Evolutionary conservation across 139 green algal species (phyloP), one percentile per base, ranked within the genome.

Genomic region (Chlamydomonas incerta): DNA sequence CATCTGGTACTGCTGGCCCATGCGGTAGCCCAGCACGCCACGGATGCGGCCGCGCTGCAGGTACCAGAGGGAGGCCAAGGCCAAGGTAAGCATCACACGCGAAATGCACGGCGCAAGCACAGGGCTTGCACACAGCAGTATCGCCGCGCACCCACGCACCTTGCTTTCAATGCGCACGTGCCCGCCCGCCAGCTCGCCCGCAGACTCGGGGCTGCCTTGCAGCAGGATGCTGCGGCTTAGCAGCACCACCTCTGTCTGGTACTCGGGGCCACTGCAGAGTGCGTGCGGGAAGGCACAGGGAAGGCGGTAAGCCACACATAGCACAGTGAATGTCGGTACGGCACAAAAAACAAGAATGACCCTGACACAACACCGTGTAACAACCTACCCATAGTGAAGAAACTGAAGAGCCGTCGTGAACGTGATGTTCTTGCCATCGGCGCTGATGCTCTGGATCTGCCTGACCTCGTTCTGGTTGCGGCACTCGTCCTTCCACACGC

Each of bases 391-490:
- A 41, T 91, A 92, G 83, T 92, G 89, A 37, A 87, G 65, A 74
- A 81, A 89, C 68, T 81, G 60, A 14, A 90, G 62, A 0, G 46
- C 63, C 10, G 11, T 26, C 0, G 66, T 80, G 50, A 92, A 87
- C 35, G 62, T 60, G 18, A 93, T 0, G 4, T 85, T 90, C 31
- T 68, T 81, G 46, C 82, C 57, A n/a, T 88, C 87, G 10, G 80
- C 3, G 1, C 69, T 83, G 23, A 93, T 72, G 23, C 35, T 65
- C 20, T 33, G 18, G 3, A 93, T 79, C 20, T 72, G 87, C 52
- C 76, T 52, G 8, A 91, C 90, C 81, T 93, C 90, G 81, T 93
- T 93, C 58, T 92, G 60, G 80, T 93, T 93, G 41, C 87, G 58
- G 74, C 82, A 80, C 83, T 91, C 88, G 46, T 93, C 90, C 47